Evolutionary conservation across 176 grass and related monocot species (phyloP), one percentile per base, ranked within the genome.

Genomic region (Aegilops umbellulata): DNA sequence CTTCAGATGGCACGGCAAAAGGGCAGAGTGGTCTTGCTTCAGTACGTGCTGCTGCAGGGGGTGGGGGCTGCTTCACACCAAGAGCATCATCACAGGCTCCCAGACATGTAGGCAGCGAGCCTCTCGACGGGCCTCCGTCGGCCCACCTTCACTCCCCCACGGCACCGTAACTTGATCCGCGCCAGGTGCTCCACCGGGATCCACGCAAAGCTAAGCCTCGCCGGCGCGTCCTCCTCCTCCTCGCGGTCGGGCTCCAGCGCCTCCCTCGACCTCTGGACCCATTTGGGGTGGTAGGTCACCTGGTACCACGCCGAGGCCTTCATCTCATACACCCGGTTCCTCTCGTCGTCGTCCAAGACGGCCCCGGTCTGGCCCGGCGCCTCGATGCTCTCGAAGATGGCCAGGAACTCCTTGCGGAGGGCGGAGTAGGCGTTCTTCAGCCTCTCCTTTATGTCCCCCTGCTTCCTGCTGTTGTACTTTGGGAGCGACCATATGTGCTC

Each of bases 301-400:
- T 93, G 93, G 80, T 97, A 97, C 95, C 95, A 97, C 36, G 93
- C 93, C 1, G 95, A 95, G 35, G 91, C 87, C 83, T 87, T 95
- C 83, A 41, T 87, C 83, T 93, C 91, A 39, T 92, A 58, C 53
- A 58, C 53, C 53, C 19, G 19, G 53, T 20, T 58, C 19, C 20
- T 22, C 53, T 58, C 53, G 53, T 58, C 53, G 0, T 58, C 53
- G 7, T 53, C 49, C 16, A 22, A 3, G 53, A 1, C 16, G 16
- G 16, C 49, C 47, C 15, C 14, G 15, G 46, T 0, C 46, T 47
- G 49, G 49, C 16, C 16, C 49, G 16, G 49, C 10, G 16, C 49
- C 5, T 20, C 17, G 0, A 58, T 0, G 20, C 53, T 22, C 53
- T 58, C 53, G 53, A 58, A 58, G 53, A 58, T 58, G 53, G 53